Conservation (phyloP, 164 flowering plant species). For the Vitis rupestris region DNA sequence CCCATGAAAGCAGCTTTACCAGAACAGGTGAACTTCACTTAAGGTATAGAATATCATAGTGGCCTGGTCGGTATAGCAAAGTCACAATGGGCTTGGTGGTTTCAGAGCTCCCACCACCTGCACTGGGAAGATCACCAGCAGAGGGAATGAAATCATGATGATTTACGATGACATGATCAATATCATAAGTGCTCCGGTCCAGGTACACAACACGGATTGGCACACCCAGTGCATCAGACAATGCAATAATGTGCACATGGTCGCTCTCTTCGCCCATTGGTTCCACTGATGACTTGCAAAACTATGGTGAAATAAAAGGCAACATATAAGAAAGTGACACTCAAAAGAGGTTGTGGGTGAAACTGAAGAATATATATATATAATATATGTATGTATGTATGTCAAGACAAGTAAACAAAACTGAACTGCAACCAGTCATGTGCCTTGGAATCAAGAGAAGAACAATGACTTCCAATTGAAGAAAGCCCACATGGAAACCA, state of each 20-base stretch:
- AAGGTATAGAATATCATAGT: slow-evolving; percentile 87
- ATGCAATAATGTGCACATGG: slow-evolving; percentile 91
- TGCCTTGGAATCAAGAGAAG: too few species aligned
- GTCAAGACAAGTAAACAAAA: too few species aligned
- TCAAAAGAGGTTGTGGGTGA: not conserved
- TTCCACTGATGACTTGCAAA: slow-evolving; percentile 93
- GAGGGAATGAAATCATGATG: slow-evolving; percentile 89
- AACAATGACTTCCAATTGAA: too few species aligned
- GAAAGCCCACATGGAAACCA: too few species aligned
- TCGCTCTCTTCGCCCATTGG: slow-evolving; percentile 99
- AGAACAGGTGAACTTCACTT: slow-evolving; percentile 39
- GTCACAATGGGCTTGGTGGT: slow-evolving; percentile 50
- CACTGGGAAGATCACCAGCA: slow-evolving; percentile 14
- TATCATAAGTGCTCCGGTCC: slow-evolving; percentile 82
- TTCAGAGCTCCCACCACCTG: slow-evolving; percentile 25
- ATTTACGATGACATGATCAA: slow-evolving; percentile 67
- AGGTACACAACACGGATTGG: slow-evolving; percentile 95
- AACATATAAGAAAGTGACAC: not conserved
- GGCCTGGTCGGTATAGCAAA: slow-evolving; percentile 94
- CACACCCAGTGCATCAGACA: slow-evolving; percentile 92
- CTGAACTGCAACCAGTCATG: not conserved
- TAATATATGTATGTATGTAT: too few species aligned
- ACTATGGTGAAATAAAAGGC: slow-evolving; percentile 38
- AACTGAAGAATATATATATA: not conserved
- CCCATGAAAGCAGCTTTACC: slow-evolving; percentile 24